Conservation (phyloP, 2,329 filamentous ascomycete species). For the Colletotrichum sp. region DNA sequence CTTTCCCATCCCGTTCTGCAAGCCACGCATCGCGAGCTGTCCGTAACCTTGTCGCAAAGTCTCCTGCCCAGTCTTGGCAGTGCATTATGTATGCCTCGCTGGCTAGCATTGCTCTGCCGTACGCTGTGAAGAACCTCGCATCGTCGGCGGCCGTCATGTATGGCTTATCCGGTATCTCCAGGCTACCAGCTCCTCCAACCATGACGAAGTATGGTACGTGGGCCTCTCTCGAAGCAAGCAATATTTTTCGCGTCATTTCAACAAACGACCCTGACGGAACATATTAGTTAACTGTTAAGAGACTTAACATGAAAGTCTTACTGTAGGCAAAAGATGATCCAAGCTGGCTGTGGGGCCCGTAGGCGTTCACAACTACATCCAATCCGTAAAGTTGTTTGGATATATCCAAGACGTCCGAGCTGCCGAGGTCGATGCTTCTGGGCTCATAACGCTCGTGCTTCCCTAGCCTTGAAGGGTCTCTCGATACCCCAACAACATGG, state of each 20-base stretch:
- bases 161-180: background rate
- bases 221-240: background rate
- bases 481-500: background rate
- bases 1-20: background rate
- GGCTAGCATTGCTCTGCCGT: background rate
- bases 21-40: background rate
- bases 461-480: background rate
- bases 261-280: background rate
- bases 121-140: background rate
- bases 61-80: background rate
- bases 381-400: background rate
- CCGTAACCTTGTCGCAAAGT: background rate
- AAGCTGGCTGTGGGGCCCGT: background rate
- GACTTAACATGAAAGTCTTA: background rate
- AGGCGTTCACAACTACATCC: background rate
- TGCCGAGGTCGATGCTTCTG: background rate
- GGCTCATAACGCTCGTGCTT: background rate
- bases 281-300: fast-evolving
- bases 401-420: background rate
- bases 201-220: background rate
- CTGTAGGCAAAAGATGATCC: background rate
- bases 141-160: background rate
- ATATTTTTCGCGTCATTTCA: background rate
- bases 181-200: background rate
- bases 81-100: background rate